These are phyloP conservation scores for Balansia obtecta DNA, from an alignment of 2,329 filamentous ascomycete species.

Conservation along the genomic window DNA sequence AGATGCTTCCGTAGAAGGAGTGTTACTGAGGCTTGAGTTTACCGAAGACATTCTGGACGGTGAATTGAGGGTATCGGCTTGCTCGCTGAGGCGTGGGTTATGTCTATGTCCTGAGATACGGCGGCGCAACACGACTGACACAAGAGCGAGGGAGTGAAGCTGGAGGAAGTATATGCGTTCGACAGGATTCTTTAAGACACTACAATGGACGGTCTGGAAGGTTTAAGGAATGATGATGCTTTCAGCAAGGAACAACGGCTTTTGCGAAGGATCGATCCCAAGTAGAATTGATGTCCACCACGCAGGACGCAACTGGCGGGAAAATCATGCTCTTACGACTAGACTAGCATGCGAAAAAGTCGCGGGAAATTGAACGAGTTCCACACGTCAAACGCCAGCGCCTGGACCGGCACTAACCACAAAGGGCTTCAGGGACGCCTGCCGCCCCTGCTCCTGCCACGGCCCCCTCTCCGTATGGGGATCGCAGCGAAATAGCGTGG, in stretches of 20 bases:
- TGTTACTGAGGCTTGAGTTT: background rate
- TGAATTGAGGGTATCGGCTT: background rate
- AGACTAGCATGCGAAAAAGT: background rate
- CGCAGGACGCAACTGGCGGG: background rate
- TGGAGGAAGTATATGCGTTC: background rate
- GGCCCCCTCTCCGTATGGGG: too few relatives aligned
- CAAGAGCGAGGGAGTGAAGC: background rate
- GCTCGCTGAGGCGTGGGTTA: background rate
- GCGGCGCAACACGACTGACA: background rate
- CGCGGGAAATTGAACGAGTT: background rate
- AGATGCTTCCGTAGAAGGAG: background rate
- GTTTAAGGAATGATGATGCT: background rate
- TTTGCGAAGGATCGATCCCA: background rate
- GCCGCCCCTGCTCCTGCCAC: background rate
- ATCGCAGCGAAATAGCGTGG: too few relatives aligned
- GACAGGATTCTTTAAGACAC: background rate
- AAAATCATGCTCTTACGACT: too few relatives aligned
- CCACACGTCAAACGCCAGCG: slow-evolving; percentile 1
- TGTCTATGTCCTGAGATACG: background rate
- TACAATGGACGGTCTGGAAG: background rate
- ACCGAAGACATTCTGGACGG: background rate
- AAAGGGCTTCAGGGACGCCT: background rate
- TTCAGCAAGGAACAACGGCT: too few relatives aligned
- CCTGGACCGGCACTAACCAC: background rate
- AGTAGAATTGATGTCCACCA: background rate